These are phyloP conservation scores for Mycena leptocephala DNA, from an alignment of 768 basidiomycete species.

Conservation along the genomic window DNA sequence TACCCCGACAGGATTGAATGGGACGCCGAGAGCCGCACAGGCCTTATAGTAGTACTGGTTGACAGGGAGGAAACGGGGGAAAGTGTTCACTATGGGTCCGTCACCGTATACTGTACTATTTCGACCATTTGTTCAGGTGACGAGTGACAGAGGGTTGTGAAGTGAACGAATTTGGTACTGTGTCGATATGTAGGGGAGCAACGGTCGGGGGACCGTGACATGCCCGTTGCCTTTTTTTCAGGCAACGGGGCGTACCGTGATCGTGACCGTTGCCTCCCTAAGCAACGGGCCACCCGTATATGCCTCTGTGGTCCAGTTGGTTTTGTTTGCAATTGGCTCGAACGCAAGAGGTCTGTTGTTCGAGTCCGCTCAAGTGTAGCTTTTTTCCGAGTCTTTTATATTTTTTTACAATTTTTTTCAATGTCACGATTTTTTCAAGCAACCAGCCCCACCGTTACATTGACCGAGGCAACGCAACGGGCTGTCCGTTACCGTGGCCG, in stretches of 20 bases:
- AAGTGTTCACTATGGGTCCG: not conserved
- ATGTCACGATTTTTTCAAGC: not conserved
- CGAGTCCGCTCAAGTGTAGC: not conserved
- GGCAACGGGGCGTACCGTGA: too few relatives aligned
- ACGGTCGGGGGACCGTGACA: too few relatives aligned
- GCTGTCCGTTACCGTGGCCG: not conserved
- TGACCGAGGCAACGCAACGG: not conserved
- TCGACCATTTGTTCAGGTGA: too few relatives aligned
- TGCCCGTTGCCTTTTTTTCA: too few relatives aligned
- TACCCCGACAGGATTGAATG: constrained; percentile 5
- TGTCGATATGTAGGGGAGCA: too few relatives aligned
- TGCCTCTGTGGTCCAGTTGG: not conserved
- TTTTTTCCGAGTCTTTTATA: not conserved
- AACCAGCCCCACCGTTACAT: not conserved
- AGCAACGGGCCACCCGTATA: not conserved
- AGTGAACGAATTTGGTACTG: too few relatives aligned
- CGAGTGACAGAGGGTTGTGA: too few relatives aligned
- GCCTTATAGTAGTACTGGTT: not conserved
- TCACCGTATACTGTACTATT: too few relatives aligned
- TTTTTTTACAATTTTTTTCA: not conserved
- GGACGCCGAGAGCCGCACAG: not conserved
- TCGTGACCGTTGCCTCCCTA: constrained; percentile 62
- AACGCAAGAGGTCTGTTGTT: too few relatives aligned
- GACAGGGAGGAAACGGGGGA: not conserved
- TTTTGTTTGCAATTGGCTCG: too few relatives aligned